Conservation (phyloP, 2,329 filamentous ascomycete genomes). For the Fusarium aywerte region DNA sequence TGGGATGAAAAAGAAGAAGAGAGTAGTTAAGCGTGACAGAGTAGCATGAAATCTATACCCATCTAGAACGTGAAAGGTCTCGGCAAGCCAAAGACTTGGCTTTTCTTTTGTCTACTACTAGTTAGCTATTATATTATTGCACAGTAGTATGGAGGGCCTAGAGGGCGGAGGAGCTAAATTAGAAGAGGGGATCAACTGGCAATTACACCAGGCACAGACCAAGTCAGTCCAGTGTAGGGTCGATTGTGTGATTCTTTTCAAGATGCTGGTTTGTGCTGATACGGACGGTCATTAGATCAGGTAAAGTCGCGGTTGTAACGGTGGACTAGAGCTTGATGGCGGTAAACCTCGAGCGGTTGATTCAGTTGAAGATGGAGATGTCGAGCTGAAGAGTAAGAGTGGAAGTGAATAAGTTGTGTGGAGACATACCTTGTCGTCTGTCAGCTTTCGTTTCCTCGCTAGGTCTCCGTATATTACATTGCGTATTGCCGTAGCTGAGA, state of each 20-base stretch:
- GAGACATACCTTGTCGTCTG: neutral
- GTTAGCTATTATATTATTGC: neutral
- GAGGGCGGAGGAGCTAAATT: slow-evolving; percentile 14
- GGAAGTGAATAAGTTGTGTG: neutral
- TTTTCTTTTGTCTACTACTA: neutral
- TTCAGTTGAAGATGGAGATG: slow-evolving; percentile 18
- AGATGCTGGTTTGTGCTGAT: slow-evolving; percentile 17
- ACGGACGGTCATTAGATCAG: slow-evolving; percentile 22
- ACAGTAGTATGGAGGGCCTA: neutral
- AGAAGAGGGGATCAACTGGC: slow-evolving; percentile 7
- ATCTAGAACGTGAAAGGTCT: slow-evolving; percentile 8
- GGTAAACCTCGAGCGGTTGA: slow-evolving; percentile 6
- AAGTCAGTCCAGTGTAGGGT: slow-evolving; percentile 13
- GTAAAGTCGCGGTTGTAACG: slow-evolving; percentile 17
- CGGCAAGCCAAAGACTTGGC: slow-evolving; percentile 6
- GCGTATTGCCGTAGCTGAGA: neutral
- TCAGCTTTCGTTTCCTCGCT: neutral
- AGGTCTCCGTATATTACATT: neutral
- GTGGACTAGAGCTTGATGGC: slow-evolving; percentile 21
- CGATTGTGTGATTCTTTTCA: slow-evolving; percentile 17
- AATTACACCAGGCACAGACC: neutral
- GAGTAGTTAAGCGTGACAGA: slow-evolving; percentile 3
- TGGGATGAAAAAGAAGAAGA: neutral
- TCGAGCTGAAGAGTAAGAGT: slow-evolving; percentile 7
- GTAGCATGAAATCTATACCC: neutral